These are phyloP conservation scores for Floccularia luteovirens DNA, from an alignment of 768 basidiomycete species.

Conservation along the genomic window DNA sequence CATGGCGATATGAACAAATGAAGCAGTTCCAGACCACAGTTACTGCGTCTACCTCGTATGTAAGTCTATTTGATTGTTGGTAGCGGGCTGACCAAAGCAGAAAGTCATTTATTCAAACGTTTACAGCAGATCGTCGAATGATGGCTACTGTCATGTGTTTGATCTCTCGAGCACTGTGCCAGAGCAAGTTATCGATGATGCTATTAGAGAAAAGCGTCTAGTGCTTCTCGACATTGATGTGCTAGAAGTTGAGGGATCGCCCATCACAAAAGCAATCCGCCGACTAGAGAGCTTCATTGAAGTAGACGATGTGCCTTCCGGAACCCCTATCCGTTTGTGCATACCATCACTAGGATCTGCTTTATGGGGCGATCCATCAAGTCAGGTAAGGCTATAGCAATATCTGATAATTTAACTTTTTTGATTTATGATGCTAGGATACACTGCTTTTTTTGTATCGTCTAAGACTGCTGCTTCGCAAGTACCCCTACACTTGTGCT, in stretches of 20 bases:
- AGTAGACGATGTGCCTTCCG: constrained; percentile 13
- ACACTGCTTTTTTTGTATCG: constrained; percentile 67
- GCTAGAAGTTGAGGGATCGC: background rate
- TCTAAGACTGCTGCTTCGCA: constrained; percentile 54
- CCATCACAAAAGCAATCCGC: background rate
- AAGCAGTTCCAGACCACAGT: constrained; percentile 88
- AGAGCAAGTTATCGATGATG: constrained; percentile 34
- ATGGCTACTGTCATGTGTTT: constrained; percentile 64
- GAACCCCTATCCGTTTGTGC: constrained; percentile 47
- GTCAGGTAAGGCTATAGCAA: constrained; percentile 34
- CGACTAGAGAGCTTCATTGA: constrained; percentile 4
- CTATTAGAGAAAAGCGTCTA: constrained; percentile 18
- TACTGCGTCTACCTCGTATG: constrained; percentile 36
- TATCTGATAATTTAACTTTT: background rate
- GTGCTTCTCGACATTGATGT: constrained; percentile 8
- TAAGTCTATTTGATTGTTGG: constrained; percentile 16
- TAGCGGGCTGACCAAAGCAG: constrained; percentile 3
- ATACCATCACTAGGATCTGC: constrained; percentile 56
- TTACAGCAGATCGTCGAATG: constrained; percentile 37
- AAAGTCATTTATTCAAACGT: too few species aligned
- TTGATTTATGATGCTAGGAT: constrained; percentile 31
- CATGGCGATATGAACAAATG: constrained; percentile 96
- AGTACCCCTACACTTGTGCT: constrained; percentile 53
- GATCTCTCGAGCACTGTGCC: constrained; percentile 67
- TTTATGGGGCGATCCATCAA: constrained; percentile 58